Percentiles rank a stretch among this genome's conserved stretches.
Conservation (phyloP, 1,284 basidiomycete genomes). For the Trichosporon faecale region DNA sequence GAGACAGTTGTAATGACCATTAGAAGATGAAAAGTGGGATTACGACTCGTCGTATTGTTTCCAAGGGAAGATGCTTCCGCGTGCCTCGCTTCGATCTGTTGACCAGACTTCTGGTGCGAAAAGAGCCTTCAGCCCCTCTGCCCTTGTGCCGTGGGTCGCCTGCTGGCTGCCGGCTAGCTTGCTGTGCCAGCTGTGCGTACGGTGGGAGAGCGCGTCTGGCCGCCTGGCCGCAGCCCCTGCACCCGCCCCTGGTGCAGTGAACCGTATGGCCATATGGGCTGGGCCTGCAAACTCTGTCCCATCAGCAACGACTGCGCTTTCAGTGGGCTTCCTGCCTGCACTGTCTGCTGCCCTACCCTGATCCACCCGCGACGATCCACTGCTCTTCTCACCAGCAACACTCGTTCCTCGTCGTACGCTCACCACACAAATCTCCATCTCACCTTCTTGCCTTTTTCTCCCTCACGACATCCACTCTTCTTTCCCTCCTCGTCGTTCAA, state of each 20-base stretch:
- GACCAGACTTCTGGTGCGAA: neutral
- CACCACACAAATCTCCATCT: neutral
- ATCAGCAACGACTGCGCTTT: neutral
- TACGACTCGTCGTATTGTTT: neutral
- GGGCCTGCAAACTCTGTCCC: neutral
- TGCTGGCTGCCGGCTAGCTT: neutral
- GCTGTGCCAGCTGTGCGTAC: neutral
- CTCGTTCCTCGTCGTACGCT: neutral
- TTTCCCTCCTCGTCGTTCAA: neutral
- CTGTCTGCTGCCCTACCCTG: neutral
- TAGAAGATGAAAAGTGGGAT: neutral
- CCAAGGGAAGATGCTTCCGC: neutral
- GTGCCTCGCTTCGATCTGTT: neutral
- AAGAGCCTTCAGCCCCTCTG: neutral
- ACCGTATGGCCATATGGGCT: neutral
- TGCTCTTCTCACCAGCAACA: neutral
- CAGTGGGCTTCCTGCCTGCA: neutral
- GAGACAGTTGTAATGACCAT: neutral
- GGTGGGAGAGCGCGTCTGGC: neutral
- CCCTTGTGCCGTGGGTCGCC: neutral
- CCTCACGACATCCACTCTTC: neutral
- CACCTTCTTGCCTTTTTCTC: neutral
- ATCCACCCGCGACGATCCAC: constrained; percentile 7
- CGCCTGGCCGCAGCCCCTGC: neutral
- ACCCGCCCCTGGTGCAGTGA: neutral